A percentile compares a stretch with the other conserved stretches of the same genome.
These are phyloP conservation scores for Posidonia australis DNA, from an alignment of 106 monocot species.

Conservation along the genomic window DNA sequence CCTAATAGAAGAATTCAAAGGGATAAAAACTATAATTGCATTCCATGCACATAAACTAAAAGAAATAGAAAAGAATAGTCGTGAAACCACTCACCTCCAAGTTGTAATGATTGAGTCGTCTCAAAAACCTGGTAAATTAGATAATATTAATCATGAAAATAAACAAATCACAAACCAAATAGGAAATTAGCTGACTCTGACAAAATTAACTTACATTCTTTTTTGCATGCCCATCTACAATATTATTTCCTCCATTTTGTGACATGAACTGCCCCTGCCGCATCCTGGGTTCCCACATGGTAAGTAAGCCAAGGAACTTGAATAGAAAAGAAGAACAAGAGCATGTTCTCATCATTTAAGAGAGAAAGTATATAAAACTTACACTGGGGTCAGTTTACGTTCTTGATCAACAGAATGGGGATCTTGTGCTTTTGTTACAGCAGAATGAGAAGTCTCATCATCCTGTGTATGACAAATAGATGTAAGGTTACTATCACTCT, in stretches of 20 bases:
- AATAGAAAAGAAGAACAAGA: neutral
- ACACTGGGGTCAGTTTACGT: neutral
- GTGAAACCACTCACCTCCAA: conserved; percentile 5
- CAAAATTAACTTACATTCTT: conserved; percentile 8
- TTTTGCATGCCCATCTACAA: conserved; percentile 4
- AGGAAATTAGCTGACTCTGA: neutral
- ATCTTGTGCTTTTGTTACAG: neutral
- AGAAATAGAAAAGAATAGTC: neutral
- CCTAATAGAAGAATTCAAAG: neutral
- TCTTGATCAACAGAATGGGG: neutral
- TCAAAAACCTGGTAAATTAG: conserved; percentile 1
- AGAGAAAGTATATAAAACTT: neutral
- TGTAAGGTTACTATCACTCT: neutral
- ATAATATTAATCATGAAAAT: neutral
- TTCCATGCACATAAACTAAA: neutral
- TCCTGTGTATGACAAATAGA: neutral
- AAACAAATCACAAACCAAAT: neutral
- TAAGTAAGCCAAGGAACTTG: neutral
- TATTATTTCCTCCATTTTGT: conserved; percentile 19
- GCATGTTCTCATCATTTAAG: neutral
- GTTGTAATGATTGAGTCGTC: neutral
- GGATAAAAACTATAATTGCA: neutral
- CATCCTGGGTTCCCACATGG: conserved; percentile 15
- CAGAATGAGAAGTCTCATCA: neutral
- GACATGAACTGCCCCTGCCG: conserved; percentile 24